Percentiles rank a stretch among this genome's conserved stretches.
phyloP scores from a whole-genome alignment of 2,329 filamentous ascomycete species.

The Aspergillus sp. region DNA sequence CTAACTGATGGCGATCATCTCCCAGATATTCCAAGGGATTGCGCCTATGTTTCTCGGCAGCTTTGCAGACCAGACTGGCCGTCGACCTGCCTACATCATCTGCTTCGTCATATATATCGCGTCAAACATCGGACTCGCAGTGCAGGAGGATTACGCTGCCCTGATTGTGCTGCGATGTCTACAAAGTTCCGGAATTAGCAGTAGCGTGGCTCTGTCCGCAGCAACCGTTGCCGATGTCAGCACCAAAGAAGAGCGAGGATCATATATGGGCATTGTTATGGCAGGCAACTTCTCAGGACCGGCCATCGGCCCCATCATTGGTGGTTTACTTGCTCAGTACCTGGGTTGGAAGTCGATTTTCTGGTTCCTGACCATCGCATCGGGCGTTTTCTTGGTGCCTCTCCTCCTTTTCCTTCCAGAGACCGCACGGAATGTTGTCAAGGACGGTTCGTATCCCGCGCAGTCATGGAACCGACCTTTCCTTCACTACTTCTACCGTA shows the following conservation, averaged over 20 bases:
- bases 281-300: conserved; percentile 29
- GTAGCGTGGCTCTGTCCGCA: conserved; percentile 30
- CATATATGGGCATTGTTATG: conserved; percentile 29
- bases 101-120: conserved; percentile 35
- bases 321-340: conserved; percentile 40
- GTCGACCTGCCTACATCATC: conserved; percentile 40
- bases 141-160: conserved; percentile 30
- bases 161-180: conserved; percentile 33
- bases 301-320: conserved; percentile 44
- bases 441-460: conserved; percentile 15
- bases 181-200: conserved; percentile 34
- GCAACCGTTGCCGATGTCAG: conserved; percentile 33
- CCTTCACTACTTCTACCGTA: conserved; percentile 1
- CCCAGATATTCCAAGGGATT: conserved; percentile 43
- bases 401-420: conserved; percentile 13
- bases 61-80: conserved; percentile 39
- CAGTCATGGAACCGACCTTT: conserved; percentile 10
- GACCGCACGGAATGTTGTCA: conserved; percentile 28
- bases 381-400: conserved; percentile 24
- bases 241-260: conserved; percentile 31
- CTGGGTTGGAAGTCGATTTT: conserved; percentile 49
- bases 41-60: conserved; percentile 41
- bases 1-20: conserved; percentile 1
- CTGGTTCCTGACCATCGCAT: conserved; percentile 45
- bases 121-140: conserved; percentile 34